Evolutionary conservation across 2,329 filamentous ascomycete species (phyloP), one percentile per base, ranked within the genome.

Genomic region (Paramyrothecium roridum): DNA sequence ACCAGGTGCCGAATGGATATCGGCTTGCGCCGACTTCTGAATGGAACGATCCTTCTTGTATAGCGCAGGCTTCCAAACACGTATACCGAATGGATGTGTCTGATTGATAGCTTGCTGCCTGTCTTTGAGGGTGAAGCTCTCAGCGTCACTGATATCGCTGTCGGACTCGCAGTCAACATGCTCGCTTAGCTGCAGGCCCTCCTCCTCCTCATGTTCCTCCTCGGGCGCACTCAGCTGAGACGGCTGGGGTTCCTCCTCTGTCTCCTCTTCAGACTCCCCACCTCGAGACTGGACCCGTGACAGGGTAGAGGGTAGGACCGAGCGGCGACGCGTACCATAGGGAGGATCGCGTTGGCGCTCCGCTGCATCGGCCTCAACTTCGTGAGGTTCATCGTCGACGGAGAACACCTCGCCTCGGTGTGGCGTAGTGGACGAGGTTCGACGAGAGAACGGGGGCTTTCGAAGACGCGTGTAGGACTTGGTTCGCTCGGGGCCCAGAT

Each of bases 41-140:
- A 99, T 96, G 1, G 95, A 99, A 55, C 95, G 87, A 65, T 89
- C 88, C 73, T 99, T 99, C 76, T 99, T 99, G 82, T 99, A 99
- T 59, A 99, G 73, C 1, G 95, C 96, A 47, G 95, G 95, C 73
- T 99, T 99, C 95, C 95, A 99, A 60, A 99, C 91, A 70, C 96
- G 87, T 69, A 99, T 98, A 79, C 95, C 95, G 66, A 99, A 99
- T 1, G 95, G 95, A 79, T 99, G 95, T 1, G 95, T 99, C 71
- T 96, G 89, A 75, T 99, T 99, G 79, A 99, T 99, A 61, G 95
- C 95, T 70, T 96, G 87, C 74, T 99, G 95, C 54, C 95, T 86
- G 72, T 99, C 95, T 72, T 96, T 96, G 64, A 99, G 82, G 0
- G 95, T 99, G 70, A 99, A 99, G 76, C 93, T 98, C 75, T 97